Evolutionary conservation across 2,329 filamentous ascomycete species (phyloP).

Genomic region (Colletotrichum sidae): DNA sequence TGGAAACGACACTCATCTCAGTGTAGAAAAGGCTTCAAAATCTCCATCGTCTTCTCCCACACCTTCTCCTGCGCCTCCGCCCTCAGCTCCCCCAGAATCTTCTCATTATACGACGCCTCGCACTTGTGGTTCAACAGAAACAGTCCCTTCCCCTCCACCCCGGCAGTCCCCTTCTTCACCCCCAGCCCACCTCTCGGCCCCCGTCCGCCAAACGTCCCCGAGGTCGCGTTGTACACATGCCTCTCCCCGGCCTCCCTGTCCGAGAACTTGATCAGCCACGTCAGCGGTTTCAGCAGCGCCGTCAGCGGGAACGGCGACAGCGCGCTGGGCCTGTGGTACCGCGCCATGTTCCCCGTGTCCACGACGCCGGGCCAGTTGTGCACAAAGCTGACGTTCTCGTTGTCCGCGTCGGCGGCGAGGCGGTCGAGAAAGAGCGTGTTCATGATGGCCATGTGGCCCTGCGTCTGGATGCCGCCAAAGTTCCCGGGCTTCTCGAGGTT

Average conservation of each 20-base stretch:
- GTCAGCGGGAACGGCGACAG: slow-evolving; percentile 26
- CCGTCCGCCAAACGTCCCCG: slow-evolving; percentile 14
- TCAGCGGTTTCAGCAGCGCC: slow-evolving; percentile 24
- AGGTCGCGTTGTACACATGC: slow-evolving; percentile 33
- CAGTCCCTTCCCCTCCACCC: slow-evolving; percentile 10
- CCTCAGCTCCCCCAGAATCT: slow-evolving; percentile 16
- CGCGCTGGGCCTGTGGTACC: slow-evolving; percentile 18
- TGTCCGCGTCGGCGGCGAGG: slow-evolving; percentile 36
- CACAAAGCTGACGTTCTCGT: slow-evolving; percentile 41
- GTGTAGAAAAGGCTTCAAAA: slow-evolving; percentile 20
- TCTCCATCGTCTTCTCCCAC: slow-evolving; percentile 37
- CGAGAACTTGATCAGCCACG: slow-evolving; percentile 18
- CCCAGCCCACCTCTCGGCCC: slow-evolving; percentile 3
- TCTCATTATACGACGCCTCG: slow-evolving; percentile 19
- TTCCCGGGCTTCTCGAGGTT: slow-evolving; percentile 36
- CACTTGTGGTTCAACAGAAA: slow-evolving; percentile 33
- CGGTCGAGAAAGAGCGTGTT: slow-evolving; percentile 43
- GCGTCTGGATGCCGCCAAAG: slow-evolving; percentile 41
- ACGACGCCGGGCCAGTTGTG: slow-evolving; percentile 46
- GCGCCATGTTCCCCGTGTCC: slow-evolving; percentile 40
- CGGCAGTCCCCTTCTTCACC: slow-evolving; percentile 10
- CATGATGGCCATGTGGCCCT: slow-evolving; percentile 33
- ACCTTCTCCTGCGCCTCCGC: slow-evolving; percentile 23
- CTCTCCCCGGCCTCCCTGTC: slow-evolving; percentile 30
- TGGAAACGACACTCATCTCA: too few species aligned